These are phyloP conservation scores for Pythium oligandrum DNA, from an alignment of 352 stramenopile species.

Conservation along the genomic window DNA sequence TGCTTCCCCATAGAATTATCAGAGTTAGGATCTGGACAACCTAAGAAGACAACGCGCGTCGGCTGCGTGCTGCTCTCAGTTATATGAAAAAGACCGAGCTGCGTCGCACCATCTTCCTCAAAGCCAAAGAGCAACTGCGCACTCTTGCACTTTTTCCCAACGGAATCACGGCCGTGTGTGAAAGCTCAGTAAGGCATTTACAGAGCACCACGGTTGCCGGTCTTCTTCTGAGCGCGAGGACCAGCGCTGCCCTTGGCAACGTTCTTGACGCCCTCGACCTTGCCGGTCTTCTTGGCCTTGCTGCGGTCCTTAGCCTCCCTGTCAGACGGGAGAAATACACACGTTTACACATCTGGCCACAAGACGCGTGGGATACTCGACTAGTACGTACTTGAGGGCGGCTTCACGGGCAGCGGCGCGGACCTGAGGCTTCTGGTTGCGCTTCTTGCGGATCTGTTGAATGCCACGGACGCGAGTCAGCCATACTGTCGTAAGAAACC, in stretches of 20 bases:
- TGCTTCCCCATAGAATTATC: conserved; percentile 29
- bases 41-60: conserved; percentile 27
- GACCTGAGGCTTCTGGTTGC: conserved; percentile 94
- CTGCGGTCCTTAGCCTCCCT: conserved; percentile 84
- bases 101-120: conserved; percentile 9
- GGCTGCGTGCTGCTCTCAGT: conserved; percentile 1
- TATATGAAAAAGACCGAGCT: conserved; percentile 13
- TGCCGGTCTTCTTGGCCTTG: conserved; percentile 81
- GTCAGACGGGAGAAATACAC: conserved; percentile 1
- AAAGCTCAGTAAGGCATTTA: conserved; percentile 34
- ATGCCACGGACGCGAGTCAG: neutral
- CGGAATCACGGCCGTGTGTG: conserved; percentile 11
- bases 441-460: conserved; percentile 95
- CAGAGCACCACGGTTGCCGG: conserved; percentile 85
- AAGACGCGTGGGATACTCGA: neutral
- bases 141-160: neutral
- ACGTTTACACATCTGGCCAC: conserved; percentile 1
- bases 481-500: conserved; percentile 2
- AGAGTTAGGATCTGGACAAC: conserved; percentile 25
- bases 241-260: conserved; percentile 52
- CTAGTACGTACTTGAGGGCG: conserved; percentile 84
- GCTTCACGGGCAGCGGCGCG: conserved; percentile 87
- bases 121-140: neutral
- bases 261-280: conserved; percentile 52
- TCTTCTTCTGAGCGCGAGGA: conserved; percentile 83